Evolutionary conservation across 441 rosid species (phyloP).

Genomic region (Biscutella laevigata): DNA sequence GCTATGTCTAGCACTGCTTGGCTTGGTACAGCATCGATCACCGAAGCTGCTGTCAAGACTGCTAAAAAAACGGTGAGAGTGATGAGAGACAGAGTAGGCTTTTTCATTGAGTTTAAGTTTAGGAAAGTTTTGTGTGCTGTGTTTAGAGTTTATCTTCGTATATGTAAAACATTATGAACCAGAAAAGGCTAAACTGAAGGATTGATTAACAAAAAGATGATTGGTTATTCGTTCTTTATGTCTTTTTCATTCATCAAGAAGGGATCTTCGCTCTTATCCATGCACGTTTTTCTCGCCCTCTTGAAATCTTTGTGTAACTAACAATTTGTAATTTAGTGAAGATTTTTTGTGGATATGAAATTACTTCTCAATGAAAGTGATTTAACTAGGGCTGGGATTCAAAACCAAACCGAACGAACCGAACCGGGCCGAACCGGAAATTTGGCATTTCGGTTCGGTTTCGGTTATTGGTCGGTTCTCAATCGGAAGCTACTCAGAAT

Average conservation of each 20-base stretch:
- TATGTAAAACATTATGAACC: neutral
- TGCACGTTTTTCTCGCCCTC: constrained; percentile 16
- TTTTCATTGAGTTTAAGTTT: constrained; percentile 4
- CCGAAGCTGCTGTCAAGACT: constrained; percentile 9
- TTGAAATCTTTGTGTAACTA: neutral
- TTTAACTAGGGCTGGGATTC: no score
- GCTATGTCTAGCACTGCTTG: constrained; percentile 13
- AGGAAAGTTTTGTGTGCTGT: neutral
- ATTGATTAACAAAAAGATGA: no score
- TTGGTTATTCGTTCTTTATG: no score
- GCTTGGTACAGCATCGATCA: neutral
- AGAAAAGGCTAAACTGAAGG: neutral
- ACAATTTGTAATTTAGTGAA: neutral
- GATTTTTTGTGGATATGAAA: no score
- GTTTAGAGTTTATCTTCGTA: neutral
- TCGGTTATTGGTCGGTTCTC: no score
- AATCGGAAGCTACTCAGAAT: no score
- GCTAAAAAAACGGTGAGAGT: constrained; percentile 1
- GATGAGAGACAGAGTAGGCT: constrained; percentile 11
- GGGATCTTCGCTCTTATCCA: neutral
- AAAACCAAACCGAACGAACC: no score
- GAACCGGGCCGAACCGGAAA: no score
- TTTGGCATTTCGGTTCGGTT: no score
- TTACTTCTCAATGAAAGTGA: no score
- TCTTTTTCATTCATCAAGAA: neutral